Conservation (phyloP, 805 yeast species). For the Pichia heedii region DNA sequence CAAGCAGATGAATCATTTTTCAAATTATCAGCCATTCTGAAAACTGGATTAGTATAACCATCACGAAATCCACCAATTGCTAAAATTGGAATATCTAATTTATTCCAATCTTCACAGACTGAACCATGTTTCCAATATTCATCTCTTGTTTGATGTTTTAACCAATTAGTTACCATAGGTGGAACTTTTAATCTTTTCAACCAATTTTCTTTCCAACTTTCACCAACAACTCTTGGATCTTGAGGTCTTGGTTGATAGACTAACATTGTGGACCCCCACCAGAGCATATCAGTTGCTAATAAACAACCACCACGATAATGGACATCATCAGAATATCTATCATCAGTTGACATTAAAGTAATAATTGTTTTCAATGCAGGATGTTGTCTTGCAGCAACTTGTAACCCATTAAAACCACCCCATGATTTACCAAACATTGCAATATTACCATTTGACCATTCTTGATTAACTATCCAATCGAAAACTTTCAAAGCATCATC, state of each 20-base stretch:
- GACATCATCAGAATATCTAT: constrained; percentile 40
- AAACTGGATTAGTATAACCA: constrained; percentile 37
- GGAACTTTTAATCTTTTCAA: constrained; percentile 28
- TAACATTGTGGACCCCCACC: constrained; percentile 44
- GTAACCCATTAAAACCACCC: constrained; percentile 41
- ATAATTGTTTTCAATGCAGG: constrained; percentile 37
- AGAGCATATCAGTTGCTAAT: constrained; percentile 37
- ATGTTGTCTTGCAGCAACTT: constrained; percentile 38
- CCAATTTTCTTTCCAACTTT: constrained; percentile 35
- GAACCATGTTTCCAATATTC: constrained; percentile 42
- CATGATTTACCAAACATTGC: constrained; percentile 43
- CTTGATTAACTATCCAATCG: constrained; percentile 33
- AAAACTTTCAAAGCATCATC: constrained; percentile 35
- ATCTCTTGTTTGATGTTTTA: constrained; percentile 36
- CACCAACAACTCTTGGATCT: constrained; percentile 34
- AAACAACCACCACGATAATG: constrained; percentile 40
- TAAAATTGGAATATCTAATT: constrained; percentile 35
- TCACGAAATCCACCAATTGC: constrained; percentile 42
- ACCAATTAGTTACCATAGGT: constrained; percentile 36
- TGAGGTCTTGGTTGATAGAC: constrained; percentile 38
- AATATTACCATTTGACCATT: constrained; percentile 37
- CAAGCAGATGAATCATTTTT: constrained; percentile 32
- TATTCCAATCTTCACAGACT: constrained; percentile 31
- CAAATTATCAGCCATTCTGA: constrained; percentile 33
- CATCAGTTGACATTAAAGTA: constrained; percentile 39